These are phyloP conservation scores for Russula dissimulans DNA, from an alignment of 768 basidiomycete genomes.

Conservation along the genomic window DNA sequence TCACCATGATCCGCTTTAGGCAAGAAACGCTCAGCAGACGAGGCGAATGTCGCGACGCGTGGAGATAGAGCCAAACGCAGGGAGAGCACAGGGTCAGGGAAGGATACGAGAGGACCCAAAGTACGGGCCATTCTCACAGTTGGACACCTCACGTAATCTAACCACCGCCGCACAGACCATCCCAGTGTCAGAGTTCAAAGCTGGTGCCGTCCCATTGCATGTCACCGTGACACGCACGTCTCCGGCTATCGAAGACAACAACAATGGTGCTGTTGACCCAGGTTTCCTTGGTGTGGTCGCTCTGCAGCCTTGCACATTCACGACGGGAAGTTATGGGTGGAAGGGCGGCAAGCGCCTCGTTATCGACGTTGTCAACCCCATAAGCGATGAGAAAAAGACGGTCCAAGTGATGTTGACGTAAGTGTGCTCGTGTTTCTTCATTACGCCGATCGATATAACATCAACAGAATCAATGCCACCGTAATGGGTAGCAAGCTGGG, in stretches of 20 bases:
- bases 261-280: constrained; percentile 38
- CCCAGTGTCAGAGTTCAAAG: constrained; percentile 42
- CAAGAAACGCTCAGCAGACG: constrained; percentile 11
- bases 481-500: constrained; percentile 59
- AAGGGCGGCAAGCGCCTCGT: constrained; percentile 62
- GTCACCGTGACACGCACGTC: constrained; percentile 59
- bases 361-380: constrained; percentile 49
- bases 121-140: not conserved
- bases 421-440: constrained; percentile 25
- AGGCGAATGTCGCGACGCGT: constrained; percentile 5
- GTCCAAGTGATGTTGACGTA: constrained; percentile 70
- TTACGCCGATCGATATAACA: not conserved
- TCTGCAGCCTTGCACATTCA: constrained; percentile 50
- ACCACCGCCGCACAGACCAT: not conserved
- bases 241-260: constrained; percentile 33
- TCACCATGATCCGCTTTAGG: not conserved
- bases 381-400: constrained; percentile 43
- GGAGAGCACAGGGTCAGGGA: not conserved
- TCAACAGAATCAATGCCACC: constrained; percentile 62
- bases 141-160: not conserved
- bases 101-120: constrained; percentile 10
- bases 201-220: constrained; percentile 61
- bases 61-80: not conserved
- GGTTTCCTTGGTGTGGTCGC: constrained; percentile 52
- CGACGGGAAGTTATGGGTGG: constrained; percentile 79